Evolutionary conservation across 208 protist genomes (phyloP).

Genomic region (Trypanosoma boissoni): DNA sequence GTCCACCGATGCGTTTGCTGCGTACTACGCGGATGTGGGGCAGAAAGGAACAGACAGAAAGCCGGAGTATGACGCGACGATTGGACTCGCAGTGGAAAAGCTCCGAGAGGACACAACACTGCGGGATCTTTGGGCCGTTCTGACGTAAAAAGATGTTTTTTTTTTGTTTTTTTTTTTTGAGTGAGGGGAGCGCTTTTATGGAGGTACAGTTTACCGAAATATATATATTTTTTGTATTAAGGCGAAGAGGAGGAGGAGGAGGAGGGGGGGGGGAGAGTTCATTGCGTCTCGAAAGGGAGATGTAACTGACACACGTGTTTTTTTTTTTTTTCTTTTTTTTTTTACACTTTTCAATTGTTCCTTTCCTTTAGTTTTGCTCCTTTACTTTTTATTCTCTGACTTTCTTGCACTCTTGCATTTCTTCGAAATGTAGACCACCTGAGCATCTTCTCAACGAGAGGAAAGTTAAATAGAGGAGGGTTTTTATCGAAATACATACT

Average conservation of each 20-base stretch:
- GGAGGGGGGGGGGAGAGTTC: too few species aligned
- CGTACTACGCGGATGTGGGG: constrained; percentile 91
- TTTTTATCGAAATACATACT: too few species aligned
- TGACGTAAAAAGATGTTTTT: constrained; percentile 7
- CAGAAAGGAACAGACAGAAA: constrained; percentile 71
- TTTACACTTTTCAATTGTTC: constrained; percentile 13
- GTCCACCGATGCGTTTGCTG: constrained; percentile 81
- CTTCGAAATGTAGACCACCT: too few species aligned
- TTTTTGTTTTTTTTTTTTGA: not conserved
- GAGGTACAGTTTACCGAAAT: not conserved
- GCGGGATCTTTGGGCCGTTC: constrained; percentile 78
- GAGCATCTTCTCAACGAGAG: too few species aligned
- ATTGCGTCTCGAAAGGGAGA: too few species aligned
- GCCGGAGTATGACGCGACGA: constrained; percentile 70
- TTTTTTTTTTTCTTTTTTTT: constrained; percentile 38
- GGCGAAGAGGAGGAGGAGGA: constrained; percentile 1
- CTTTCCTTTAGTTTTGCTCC: constrained; percentile 13
- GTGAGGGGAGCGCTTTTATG: not conserved
- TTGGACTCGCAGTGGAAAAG: constrained; percentile 92
- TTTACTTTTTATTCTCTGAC: not conserved
- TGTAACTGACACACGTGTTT: too few species aligned
- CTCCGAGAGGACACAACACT: constrained; percentile 73
- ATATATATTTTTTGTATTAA: too few species aligned
- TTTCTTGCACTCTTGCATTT: not conserved
- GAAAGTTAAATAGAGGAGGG: too few species aligned